phyloP scores from a whole-genome alignment of 371 early-diverging fungal genomes.

The Thermomucor indicae-seudaticae region DNA sequence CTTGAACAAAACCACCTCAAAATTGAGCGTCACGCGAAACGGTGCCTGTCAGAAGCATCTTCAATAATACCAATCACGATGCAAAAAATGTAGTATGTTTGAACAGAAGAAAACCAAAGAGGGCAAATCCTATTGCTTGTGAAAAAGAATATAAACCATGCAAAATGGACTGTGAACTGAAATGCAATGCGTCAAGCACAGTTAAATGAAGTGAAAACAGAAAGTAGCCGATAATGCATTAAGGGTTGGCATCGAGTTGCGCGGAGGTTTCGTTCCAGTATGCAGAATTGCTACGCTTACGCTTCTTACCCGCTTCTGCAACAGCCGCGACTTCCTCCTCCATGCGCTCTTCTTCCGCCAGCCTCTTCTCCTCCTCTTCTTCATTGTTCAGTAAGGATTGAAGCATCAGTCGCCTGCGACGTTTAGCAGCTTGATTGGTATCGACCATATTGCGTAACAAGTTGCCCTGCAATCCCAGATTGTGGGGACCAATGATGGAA shows the following conservation, averaged over 20 bases:
- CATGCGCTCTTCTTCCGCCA: neutral
- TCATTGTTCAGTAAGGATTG: conserved; percentile 35
- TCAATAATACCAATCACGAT: too few relatives aligned
- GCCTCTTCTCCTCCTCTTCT: conserved; percentile 13
- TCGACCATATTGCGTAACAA: conserved; percentile 36
- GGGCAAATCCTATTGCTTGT: too few relatives aligned
- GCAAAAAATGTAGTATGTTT: too few relatives aligned
- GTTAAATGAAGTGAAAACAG: too few relatives aligned
- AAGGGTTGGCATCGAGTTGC: conserved; percentile 9
- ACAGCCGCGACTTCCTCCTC: conserved; percentile 4
- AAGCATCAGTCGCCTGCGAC: conserved; percentile 37
- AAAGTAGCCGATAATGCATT: too few relatives aligned
- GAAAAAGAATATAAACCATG: too few relatives aligned
- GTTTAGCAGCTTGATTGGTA: conserved; percentile 34
- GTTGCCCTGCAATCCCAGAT: conserved; percentile 71
- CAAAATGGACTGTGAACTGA: too few relatives aligned
- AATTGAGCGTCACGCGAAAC: too few relatives aligned
- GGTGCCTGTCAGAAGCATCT: too few relatives aligned
- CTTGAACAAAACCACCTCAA: too few relatives aligned
- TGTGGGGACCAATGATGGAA: conserved; percentile 72
- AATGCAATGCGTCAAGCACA: too few relatives aligned
- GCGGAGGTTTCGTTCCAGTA: conserved; percentile 10
- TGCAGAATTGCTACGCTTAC: conserved; percentile 6
- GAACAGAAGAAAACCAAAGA: too few relatives aligned
- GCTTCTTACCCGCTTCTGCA: conserved; percentile 7